A percentile compares a stretch with the other conserved stretches of the same genome.
phyloP scores from a whole-genome alignment of 306 rosid species.

The Cucumis cinereus region DNA sequence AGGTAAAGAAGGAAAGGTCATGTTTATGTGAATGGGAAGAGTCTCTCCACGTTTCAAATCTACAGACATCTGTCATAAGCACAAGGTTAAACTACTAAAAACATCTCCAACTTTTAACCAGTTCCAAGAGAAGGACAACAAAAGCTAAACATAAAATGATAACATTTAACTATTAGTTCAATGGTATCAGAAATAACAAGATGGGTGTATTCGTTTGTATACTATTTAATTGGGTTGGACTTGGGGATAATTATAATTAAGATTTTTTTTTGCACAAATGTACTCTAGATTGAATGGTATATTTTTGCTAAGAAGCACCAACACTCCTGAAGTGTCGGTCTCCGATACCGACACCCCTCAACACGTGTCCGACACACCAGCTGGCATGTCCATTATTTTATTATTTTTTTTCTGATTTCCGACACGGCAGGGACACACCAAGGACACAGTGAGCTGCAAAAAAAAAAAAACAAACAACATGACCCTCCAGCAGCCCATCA shows the following conservation, averaged over 20 bases:
- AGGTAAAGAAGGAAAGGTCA: conserved; percentile 90
- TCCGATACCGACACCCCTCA: too few species aligned
- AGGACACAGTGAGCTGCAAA: too few species aligned
- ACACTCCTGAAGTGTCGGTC: too few species aligned
- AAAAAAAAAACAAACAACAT: too few species aligned
- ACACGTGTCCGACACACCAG: too few species aligned
- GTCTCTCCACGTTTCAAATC: conserved; percentile 93
- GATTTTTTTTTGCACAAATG: background rate
- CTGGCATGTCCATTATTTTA: too few species aligned
- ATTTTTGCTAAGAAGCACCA: too few species aligned
- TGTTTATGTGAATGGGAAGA: conserved; percentile 90
- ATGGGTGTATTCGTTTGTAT: background rate
- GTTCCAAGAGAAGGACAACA: background rate
- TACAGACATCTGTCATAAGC: conserved; percentile 69
- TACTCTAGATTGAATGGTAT: background rate
- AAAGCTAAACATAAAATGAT: background rate
- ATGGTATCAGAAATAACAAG: background rate
- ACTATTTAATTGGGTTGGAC: background rate
- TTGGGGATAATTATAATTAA: background rate
- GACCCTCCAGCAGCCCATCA: too few species aligned
- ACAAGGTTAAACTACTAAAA: background rate
- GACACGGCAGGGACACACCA: too few species aligned
- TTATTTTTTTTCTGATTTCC: too few species aligned
- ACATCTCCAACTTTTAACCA: background rate
- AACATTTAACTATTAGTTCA: background rate